Conservation (phyloP, 305 asterid species). For the Fraxinus floribunda region DNA sequence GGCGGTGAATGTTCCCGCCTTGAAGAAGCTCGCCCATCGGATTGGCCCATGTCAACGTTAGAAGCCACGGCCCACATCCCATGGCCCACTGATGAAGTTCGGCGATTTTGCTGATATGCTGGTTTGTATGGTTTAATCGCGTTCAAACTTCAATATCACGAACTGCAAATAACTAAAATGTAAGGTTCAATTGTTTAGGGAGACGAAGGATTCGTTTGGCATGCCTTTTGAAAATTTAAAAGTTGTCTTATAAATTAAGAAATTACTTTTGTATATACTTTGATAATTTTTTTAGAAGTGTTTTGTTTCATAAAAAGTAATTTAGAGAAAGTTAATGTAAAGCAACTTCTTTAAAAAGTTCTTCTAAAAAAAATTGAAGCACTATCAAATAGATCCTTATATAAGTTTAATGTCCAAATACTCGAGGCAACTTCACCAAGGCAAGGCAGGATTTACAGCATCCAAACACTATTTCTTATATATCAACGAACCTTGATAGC, state of each 20-base stretch:
- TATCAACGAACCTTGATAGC: background rate
- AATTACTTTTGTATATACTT: background rate
- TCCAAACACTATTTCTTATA: background rate
- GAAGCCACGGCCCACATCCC: background rate
- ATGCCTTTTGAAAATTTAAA: background rate
- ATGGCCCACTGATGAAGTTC: background rate
- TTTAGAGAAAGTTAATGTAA: background rate
- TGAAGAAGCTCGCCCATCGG: background rate
- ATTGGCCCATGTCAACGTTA: background rate
- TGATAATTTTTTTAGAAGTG: background rate
- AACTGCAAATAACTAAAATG: background rate
- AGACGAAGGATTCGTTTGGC: background rate
- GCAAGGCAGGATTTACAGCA: background rate
- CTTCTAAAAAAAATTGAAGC: background rate
- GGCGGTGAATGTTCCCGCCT: conserved; percentile 60
- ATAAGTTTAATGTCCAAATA: background rate
- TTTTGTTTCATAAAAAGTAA: background rate
- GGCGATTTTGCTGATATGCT: background rate
- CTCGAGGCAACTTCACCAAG: background rate
- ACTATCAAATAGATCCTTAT: background rate
- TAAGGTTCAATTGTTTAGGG: too few species aligned
- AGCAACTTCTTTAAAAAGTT: background rate
- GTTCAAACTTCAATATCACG: background rate
- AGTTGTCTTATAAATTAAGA: background rate
- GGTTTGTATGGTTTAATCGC: background rate